Percentiles rank a stretch among this genome's conserved stretches.
These are phyloP conservation scores for Nothophytophthora sp. DNA, from an alignment of 352 stramenopile species.

Conservation along the genomic window DNA sequence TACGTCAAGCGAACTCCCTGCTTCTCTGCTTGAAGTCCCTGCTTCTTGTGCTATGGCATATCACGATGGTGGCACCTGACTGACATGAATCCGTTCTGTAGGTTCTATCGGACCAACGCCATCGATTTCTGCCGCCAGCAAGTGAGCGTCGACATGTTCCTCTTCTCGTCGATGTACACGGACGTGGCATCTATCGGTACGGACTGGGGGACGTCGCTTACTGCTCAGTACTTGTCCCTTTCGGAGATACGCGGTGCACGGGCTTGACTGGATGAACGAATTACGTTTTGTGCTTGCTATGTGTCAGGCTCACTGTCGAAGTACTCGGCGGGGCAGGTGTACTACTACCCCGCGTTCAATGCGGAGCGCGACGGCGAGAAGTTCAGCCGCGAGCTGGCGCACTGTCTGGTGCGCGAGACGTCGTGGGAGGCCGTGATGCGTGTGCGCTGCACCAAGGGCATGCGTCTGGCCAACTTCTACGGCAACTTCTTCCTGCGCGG, in stretches of 20 bases:
- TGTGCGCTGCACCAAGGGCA: constrained; percentile 96
- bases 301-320: constrained; percentile 90
- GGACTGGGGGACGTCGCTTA: constrained; percentile 1
- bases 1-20: too few relatives aligned
- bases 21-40: background rate
- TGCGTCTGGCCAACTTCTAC: constrained; percentile 98
- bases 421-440: constrained; percentile 97
- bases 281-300: too few relatives aligned
- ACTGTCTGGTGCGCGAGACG: constrained; percentile 93
- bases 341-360: constrained; percentile 97
- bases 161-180: constrained; percentile 96
- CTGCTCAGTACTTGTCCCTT: too few relatives aligned
- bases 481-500: constrained; percentile 98
- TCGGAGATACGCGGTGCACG: too few relatives aligned
- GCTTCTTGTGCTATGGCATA: background rate
- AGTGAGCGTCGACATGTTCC: constrained; percentile 99
- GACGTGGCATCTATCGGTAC: constrained; percentile 95
- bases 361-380: constrained; percentile 90
- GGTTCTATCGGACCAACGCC: constrained; percentile 90
- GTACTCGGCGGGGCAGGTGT: constrained; percentile 95
- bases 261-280: too few relatives aligned
- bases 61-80: background rate
- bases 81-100: constrained; percentile 23
- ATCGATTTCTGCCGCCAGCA: constrained; percentile 98
- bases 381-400: constrained; percentile 93